Percentiles rank a stretch among this genome's conserved stretches.
Evolutionary conservation across 441 rosid genomes (phyloP).

Genomic region (Aquilaria agallochum): DNA sequence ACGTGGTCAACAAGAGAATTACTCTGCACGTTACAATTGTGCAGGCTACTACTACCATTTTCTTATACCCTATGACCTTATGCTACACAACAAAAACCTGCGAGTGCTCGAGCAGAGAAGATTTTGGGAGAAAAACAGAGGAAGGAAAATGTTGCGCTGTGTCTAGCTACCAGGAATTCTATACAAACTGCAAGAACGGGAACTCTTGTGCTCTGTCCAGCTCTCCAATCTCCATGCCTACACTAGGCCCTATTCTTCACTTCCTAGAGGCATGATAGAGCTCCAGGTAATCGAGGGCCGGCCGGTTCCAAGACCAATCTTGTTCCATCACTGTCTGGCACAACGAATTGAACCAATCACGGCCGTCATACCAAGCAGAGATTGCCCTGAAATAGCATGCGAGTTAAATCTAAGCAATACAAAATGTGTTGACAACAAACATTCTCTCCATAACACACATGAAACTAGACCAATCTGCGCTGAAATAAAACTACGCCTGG

Average conservation of each 20-base stretch:
- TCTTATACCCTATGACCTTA: too few species aligned
- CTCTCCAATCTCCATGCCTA: too few species aligned
- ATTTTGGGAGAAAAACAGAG: constrained; percentile 1
- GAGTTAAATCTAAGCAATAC: too few species aligned
- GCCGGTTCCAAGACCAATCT: constrained; percentile 99
- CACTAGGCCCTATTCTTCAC: constrained; percentile 16
- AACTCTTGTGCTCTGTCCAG: too few species aligned
- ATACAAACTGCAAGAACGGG: constrained; percentile 17
- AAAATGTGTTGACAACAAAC: too few species aligned
- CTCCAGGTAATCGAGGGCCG: constrained; percentile 96
- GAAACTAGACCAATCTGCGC: too few species aligned
- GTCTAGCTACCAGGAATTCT: constrained; percentile 18
- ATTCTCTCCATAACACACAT: too few species aligned
- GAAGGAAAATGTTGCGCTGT: background rate
- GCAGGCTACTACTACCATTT: too few species aligned
- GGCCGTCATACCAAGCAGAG: constrained; percentile 70
- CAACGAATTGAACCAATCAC: constrained; percentile 73
- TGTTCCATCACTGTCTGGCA: constrained; percentile 94
- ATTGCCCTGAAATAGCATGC: constrained; percentile 58
- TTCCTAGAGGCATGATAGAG: constrained; percentile 89
- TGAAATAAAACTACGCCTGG: too few species aligned
- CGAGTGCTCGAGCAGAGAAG: constrained; percentile 3
- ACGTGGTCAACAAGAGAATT: too few species aligned
- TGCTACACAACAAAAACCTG: background rate
- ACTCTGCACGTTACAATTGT: too few species aligned